Percentiles rank a stretch among this genome's conserved stretches.
Evolutionary conservation across 495 filamentous ascomycete genomes (phyloP).

Genomic region (Tirmania nivea): DNA sequence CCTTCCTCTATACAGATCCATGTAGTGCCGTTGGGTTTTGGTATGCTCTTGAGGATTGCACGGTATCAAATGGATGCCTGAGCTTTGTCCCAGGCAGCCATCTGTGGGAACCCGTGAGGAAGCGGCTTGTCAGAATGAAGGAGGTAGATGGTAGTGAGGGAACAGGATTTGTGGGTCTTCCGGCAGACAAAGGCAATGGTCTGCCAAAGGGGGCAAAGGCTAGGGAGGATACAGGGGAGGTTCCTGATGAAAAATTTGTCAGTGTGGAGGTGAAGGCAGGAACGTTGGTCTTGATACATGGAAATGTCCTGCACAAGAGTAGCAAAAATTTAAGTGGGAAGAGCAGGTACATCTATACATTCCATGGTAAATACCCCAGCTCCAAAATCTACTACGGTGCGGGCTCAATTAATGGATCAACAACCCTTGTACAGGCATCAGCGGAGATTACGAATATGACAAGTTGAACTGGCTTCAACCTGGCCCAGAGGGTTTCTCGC

Average conservation of each 20-base stretch:
- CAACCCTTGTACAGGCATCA: constrained; percentile 36
- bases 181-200: constrained; percentile 22
- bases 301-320: constrained; percentile 90
- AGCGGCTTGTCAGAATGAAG: constrained; percentile 49
- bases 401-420: not conserved
- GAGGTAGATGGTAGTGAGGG: constrained; percentile 21
- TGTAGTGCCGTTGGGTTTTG: constrained; percentile 48
- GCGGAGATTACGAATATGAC: constrained; percentile 66
- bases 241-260: constrained; percentile 36
- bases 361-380: constrained; percentile 34
- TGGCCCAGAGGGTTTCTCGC: constrained; percentile 52
- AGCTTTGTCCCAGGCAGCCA: constrained; percentile 69
- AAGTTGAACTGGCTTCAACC: constrained; percentile 83
- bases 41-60: constrained; percentile 83
- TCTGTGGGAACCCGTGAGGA: constrained; percentile 35
- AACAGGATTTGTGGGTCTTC: constrained; percentile 32
- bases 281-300: constrained; percentile 79
- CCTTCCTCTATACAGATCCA: constrained; percentile 81
- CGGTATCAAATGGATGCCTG: constrained; percentile 63
- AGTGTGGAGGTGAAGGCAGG: constrained; percentile 68
- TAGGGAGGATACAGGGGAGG: constrained; percentile 21
- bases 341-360: constrained; percentile 90
- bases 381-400: not conserved
- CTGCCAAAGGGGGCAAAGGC: constrained; percentile 12
- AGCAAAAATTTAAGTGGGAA: constrained; percentile 67